Percentiles rank a stretch among this genome's conserved stretches.
Evolutionary conservation across 139 green algal genomes (phyloP).

Genomic region (Asterochloris sp.): DNA sequence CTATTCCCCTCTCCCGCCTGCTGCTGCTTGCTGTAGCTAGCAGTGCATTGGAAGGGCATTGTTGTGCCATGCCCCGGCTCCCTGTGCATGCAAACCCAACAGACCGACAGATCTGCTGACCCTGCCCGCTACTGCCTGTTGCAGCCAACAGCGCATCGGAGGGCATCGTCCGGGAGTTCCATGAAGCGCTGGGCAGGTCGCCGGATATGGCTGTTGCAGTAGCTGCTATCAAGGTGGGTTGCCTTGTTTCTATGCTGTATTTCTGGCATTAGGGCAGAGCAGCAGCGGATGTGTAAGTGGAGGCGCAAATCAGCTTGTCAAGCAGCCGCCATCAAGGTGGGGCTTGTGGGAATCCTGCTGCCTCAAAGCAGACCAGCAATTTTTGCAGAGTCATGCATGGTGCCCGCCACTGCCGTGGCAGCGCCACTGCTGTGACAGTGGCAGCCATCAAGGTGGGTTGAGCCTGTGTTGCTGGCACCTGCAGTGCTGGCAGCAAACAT

Average conservation of each 20-base stretch:
- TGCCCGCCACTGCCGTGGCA: neutral
- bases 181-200: conserved; percentile 55
- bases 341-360: neutral
- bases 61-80: no score
- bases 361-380: neutral
- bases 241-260: neutral
- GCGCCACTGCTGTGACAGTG: neutral
- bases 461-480: neutral
- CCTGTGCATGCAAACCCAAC: no score
- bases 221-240: conserved; percentile 67
- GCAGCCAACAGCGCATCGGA: conserved; percentile 21
- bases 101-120: no score
- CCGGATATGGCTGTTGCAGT: conserved; percentile 83
- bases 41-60: no score
- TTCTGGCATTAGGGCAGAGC: neutral
- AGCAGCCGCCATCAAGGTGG: neutral
- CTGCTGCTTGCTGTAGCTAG: no score
- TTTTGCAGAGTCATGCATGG: neutral
- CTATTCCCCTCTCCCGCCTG: no score
- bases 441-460: neutral
- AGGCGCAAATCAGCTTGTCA: neutral
- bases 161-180: conserved; percentile 71
- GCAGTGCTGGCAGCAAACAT: neutral
- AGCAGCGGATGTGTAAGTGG: neutral
- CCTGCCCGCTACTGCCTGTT: neutral